Evolutionary conservation across 257 asterid genomes (phyloP), one percentile per base, ranked within the genome.

Genomic region (Lavandula angustifolia): DNA sequence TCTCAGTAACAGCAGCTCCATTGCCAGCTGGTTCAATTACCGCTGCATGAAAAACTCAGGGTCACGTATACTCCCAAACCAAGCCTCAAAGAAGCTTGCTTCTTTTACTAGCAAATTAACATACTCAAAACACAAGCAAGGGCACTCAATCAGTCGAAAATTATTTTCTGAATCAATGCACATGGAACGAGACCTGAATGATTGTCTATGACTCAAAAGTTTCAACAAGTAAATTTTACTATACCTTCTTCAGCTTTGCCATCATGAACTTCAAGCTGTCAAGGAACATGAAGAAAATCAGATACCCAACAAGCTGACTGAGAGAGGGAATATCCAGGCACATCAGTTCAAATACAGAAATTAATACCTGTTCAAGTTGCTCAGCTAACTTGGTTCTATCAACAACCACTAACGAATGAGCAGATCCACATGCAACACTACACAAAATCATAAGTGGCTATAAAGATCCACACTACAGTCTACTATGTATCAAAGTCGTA

Each of bases 351-450:
- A 40, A 51, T 27, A 47, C 13, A 72, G 50, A 34, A 67, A 54
- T 37, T 7, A 6, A 59, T 76, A 94, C 97, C 97, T 87, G 76
- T 44, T 94, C 95, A 67, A 94, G 80, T 62, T 72, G 84, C 56
- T 85, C 96, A 64, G 78, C 82, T 51, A 76, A 71, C 61, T 77
- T 75, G 57, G 89, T 73, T 81, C 98, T 79, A 76, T 90, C 99
- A 56, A 94, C 89, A 3, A 90, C 79, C 68, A 79, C 88, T 77
- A 94, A 62, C 60, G 99, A 94, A 67, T 80, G 94, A 71, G 95
- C 92, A 68, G 67, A 72, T 62, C 99, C 99, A 73, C 96, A 94
- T 61, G 96, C 96, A 83, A 90, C 98, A 73, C 99, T 94, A 61
- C 18, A 75, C 51, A 46, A 37, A 40, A 48, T 37, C 11, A 58